Conservation (phyloP, 164 flowering plant species). For the Macadamia integrifolia region DNA sequence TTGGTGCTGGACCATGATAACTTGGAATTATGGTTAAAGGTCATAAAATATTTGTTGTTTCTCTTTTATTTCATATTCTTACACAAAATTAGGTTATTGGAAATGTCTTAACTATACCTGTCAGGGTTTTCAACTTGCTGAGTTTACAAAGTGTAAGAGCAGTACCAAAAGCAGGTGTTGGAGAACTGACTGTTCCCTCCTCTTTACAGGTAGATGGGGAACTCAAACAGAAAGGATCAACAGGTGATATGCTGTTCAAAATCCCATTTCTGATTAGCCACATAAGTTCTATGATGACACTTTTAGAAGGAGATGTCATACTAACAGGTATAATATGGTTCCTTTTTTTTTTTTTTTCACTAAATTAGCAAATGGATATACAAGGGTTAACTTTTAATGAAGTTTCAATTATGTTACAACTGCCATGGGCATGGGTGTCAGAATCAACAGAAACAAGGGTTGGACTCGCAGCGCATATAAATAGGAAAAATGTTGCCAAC, state of each 20-base stretch:
- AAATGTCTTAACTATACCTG: too few relatives aligned
- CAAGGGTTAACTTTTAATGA: too few relatives aligned
- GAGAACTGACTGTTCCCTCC: background rate
- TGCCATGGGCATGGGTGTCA: too few relatives aligned
- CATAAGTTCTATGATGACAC: slow-evolving; percentile 92
- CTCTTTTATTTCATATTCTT: background rate
- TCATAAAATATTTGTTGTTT: slow-evolving; percentile 13
- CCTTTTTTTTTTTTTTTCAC: too few relatives aligned
- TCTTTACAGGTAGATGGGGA: slow-evolving; percentile 80
- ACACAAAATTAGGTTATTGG: background rate
- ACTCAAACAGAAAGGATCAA: slow-evolving; percentile 73
- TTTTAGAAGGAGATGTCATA: slow-evolving; percentile 95
- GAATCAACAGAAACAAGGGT: too few relatives aligned
- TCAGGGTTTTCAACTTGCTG: background rate
- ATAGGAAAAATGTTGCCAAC: too few relatives aligned
- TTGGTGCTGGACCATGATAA: slow-evolving; percentile 75
- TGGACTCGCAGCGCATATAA: too few relatives aligned
- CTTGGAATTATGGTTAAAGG: slow-evolving; percentile 92
- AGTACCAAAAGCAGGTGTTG: background rate
- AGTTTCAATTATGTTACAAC: too few relatives aligned
- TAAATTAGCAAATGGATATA: too few relatives aligned
- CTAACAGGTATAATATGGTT: slow-evolving; percentile 61
- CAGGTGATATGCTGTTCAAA: slow-evolving; percentile 91
- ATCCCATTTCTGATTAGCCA: slow-evolving; percentile 90
- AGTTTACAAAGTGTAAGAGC: background rate